These are phyloP conservation scores for Diaporthe vaccinii DNA, from an alignment of 2,329 filamentous ascomycete genomes.

Conservation along the genomic window DNA sequence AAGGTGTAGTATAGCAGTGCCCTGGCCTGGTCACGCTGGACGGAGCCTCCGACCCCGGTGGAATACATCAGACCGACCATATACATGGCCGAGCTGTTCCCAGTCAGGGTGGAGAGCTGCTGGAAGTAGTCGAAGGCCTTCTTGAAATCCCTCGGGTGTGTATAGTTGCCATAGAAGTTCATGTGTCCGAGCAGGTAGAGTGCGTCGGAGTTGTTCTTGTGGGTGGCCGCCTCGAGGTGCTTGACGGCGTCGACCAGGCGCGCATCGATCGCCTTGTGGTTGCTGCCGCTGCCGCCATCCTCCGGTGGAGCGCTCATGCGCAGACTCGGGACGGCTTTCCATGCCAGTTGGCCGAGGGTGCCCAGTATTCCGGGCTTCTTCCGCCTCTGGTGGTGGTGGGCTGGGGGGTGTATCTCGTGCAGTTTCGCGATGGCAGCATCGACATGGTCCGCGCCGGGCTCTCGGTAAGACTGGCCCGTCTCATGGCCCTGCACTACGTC, in stretches of 20 bases:
- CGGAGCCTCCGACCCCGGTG: constrained; percentile 86
- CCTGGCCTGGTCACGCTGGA: constrained; percentile 89
- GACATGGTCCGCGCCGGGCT: constrained; percentile 65
- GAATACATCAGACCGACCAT: constrained; percentile 98
- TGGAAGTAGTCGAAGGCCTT: constrained; percentile 86
- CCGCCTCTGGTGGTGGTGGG: constrained; percentile 58
- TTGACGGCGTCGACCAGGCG: constrained; percentile 65
- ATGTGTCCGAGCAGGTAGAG: constrained; percentile 92
- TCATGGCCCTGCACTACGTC: constrained; percentile 40
- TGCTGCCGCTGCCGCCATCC: constrained; percentile 44
- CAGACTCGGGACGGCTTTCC: constrained; percentile 64
- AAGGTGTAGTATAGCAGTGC: constrained; percentile 95
- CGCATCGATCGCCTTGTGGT: constrained; percentile 54
- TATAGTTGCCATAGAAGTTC: constrained; percentile 97
- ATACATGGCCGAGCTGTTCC: constrained; percentile 93
- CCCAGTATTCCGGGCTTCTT: constrained; percentile 60
- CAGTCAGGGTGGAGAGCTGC: constrained; percentile 79
- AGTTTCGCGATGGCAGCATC: constrained; percentile 65
- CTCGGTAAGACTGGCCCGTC: constrained; percentile 36
- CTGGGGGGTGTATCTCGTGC: constrained; percentile 60
- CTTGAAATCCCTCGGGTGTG: constrained; percentile 84
- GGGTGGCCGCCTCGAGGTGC: constrained; percentile 66
- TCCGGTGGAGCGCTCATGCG: constrained; percentile 62
- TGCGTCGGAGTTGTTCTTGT: constrained; percentile 80
- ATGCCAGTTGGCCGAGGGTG: constrained; percentile 57